Conservation (phyloP, 306 rosid species). For the Cicer chorassanicum region DNA sequence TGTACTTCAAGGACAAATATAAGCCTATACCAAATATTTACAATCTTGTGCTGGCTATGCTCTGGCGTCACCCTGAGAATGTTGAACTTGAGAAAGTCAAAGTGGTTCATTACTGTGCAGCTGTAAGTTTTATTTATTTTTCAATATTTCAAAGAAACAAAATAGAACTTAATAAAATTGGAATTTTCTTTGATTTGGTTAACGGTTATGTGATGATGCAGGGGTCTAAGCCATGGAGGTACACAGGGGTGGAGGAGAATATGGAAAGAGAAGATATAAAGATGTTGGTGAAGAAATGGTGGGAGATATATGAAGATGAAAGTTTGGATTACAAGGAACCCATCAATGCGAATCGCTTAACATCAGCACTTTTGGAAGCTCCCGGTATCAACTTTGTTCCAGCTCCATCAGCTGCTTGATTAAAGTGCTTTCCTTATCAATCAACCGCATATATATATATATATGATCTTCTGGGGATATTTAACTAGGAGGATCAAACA, state of each 20-base stretch:
- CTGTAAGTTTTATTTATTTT: slow-evolving; percentile 52
- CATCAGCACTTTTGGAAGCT: slow-evolving; percentile 47
- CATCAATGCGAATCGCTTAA: slow-evolving; percentile 24
- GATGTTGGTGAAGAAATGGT: slow-evolving; percentile 78
- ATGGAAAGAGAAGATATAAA: slow-evolving; percentile 87
- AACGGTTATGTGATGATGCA: slow-evolving; percentile 15
- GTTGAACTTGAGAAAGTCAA: slow-evolving; percentile 67
- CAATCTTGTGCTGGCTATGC: slow-evolving; percentile 78
- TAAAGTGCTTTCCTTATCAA: neutral
- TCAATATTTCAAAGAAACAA: neutral
- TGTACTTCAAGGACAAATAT: slow-evolving; percentile 65
- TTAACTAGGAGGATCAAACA: neutral
- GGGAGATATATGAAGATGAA: slow-evolving; percentile 80
- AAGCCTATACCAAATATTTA: slow-evolving; percentile 62
- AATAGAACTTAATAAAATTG: no score
- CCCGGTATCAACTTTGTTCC: slow-evolving; percentile 34
- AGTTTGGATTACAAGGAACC: slow-evolving; percentile 56
- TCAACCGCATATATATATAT: neutral
- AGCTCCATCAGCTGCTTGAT: slow-evolving; percentile 67
- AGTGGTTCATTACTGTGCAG: slow-evolving; percentile 88
- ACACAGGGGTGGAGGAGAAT: slow-evolving; percentile 70
- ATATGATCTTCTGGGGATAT: neutral
- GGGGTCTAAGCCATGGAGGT: slow-evolving; percentile 98
- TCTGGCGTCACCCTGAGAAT: slow-evolving; percentile 90
- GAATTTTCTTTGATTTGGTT: neutral